Evolutionary conservation across 2,329 filamentous ascomycete species (phyloP).

Genomic region (Curvularia eragrostidis): DNA sequence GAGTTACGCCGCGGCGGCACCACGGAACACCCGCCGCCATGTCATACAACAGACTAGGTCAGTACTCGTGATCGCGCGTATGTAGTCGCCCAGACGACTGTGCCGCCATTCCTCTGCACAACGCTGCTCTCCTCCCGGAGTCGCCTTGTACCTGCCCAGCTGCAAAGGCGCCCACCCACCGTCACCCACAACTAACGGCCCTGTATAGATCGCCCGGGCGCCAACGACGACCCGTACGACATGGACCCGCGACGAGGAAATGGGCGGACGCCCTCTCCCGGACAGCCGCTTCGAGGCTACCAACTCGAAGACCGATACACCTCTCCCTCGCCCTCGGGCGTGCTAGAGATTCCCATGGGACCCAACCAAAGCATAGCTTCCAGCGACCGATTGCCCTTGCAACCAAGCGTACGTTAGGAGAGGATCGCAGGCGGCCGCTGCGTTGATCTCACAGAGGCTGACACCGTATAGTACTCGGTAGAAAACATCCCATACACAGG

Average conservation of each 20-base stretch:
- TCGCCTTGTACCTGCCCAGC: neutral
- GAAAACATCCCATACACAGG: slow-evolving; percentile 72
- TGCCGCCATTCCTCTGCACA: neutral
- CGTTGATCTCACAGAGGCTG: slow-evolving; percentile 2
- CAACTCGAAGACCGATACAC: slow-evolving; percentile 81
- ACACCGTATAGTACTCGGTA: slow-evolving; percentile 67
- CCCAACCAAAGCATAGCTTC: slow-evolving; percentile 64
- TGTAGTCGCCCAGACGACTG: slow-evolving; percentile 8
- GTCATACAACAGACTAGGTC: slow-evolving; percentile 50
- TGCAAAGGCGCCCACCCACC: neutral
- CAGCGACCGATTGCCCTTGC: slow-evolving; percentile 79
- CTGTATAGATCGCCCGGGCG: slow-evolving; percentile 29
- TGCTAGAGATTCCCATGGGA: slow-evolving; percentile 72
- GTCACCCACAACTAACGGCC: slow-evolving; percentile 16
- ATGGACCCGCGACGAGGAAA: slow-evolving; percentile 61
- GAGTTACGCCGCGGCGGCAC: slow-evolving; percentile 33
- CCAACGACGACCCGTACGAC: slow-evolving; percentile 37
- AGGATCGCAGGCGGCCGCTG: no score
- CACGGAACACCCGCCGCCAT: slow-evolving; percentile 26
- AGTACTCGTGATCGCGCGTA: slow-evolving; percentile 25
- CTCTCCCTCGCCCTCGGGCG: slow-evolving; percentile 56
- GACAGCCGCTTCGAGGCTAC: slow-evolving; percentile 76
- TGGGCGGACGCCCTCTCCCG: slow-evolving; percentile 73
- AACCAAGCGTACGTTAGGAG: slow-evolving; percentile 74
- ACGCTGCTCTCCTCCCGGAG: neutral